Percentiles rank a stretch among this genome's conserved stretches.
Evolutionary conservation across 441 rosid species (phyloP).

Genomic region (Euphorbia neoarborescens): DNA sequence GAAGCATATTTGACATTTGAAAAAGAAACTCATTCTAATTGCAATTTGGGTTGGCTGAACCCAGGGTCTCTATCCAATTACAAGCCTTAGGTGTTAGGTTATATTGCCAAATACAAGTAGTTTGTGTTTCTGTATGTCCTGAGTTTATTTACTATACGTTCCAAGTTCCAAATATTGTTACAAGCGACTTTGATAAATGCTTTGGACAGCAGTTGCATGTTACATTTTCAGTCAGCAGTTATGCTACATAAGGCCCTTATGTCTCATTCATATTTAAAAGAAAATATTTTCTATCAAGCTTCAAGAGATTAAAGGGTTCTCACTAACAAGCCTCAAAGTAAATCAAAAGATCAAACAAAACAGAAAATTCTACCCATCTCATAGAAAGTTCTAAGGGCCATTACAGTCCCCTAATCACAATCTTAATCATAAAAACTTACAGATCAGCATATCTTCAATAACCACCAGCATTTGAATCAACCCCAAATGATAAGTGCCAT

Average conservation of each 20-base stretch:
- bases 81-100: no score
- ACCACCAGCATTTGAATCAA: not conserved
- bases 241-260: no score
- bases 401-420: not conserved
- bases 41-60: no score
- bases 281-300: no score
- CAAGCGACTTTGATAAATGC: no score
- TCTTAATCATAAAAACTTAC: not conserved
- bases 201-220: not conserved
- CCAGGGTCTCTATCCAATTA: no score
- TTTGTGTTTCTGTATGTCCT: not conserved
- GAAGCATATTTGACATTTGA: not conserved
- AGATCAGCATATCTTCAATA: not conserved
- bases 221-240: not conserved
- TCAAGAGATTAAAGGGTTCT: not conserved
- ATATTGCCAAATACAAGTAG: not conserved
- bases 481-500: not conserved
- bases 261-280: no score
- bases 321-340: not conserved
- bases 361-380: not conserved
- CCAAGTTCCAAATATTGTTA: no score
- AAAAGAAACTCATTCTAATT: not conserved
- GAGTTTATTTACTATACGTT: no score
- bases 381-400: not conserved
- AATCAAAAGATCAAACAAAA: not conserved